Base-by-base conservation (phyloP, 1,284 basidiomycete genomes). In the Rhodofomes roseus region DNA sequence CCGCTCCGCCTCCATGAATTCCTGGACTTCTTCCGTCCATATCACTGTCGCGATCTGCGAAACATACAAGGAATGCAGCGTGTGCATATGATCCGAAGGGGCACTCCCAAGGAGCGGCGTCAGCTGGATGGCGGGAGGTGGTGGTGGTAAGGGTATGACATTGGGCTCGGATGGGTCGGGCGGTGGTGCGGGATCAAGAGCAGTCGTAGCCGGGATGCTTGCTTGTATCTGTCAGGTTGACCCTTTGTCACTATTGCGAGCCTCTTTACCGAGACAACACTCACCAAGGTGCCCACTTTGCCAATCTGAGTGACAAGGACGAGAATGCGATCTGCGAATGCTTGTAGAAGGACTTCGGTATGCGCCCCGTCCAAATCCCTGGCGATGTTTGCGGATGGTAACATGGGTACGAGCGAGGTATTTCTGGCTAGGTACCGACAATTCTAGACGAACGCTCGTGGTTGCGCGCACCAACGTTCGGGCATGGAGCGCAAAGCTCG, bases 261-360 rank as follows among this genome's bases (percentile, higher is more conserved):
- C n/a, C n/a, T 20, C 22, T n/a, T 16, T 56, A 58, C 34, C 37
- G 7, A 18, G 4, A 39, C 7, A 39, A 36, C 40, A 76, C 77
- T 69, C 70, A 95, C 92, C 75, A 97, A 70, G 69, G 82, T 88
- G 58, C 94, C 95, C 14, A 96, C 86, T 82, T 93, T 95, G 31
- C 91, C 92, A 56, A 92, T 67, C 74, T 96, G 95, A 1, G 93
- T 94, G 55, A 97, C 79, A 29, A 96, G 77, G 20, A 96, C 85
- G 22, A 97, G 76, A 9, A 87, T 77, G 40, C 92, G 82, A 74
- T 97, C 95, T 55, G 84, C 83, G 70, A 86, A 96, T 0, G 78
- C 76, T 67, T 96, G 92, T 1, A 96, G 71, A 34, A 95, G 63
- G 16, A 96, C 75, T 60, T 95, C 88, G 1, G 93, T 96, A 6